phyloP scores from a whole-genome alignment of 768 basidiomycete genomes.

The Tylopilus cervinicoccineus region DNA sequence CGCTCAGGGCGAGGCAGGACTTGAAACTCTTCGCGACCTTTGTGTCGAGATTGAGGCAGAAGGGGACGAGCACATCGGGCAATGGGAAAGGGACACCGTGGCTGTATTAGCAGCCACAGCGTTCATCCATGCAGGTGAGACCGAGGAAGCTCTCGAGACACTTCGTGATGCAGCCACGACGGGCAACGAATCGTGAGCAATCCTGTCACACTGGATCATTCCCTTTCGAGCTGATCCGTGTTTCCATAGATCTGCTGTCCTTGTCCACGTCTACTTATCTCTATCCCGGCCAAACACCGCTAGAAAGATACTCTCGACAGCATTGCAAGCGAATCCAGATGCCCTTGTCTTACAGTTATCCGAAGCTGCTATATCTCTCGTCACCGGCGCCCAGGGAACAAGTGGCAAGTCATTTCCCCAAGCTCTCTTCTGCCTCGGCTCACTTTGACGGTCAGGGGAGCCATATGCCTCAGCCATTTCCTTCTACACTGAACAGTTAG shows the following conservation, averaged over 20 bases:
- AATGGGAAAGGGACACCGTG: constrained; percentile 69
- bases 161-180: constrained; percentile 66
- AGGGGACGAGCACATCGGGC: constrained; percentile 56
- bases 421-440: not conserved
- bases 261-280: constrained; percentile 87
- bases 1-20: constrained; percentile 55
- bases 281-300: constrained; percentile 86
- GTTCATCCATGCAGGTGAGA: constrained; percentile 77
- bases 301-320: constrained; percentile 77
- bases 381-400: constrained; percentile 70
- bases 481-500: constrained; percentile 83
- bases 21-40: constrained; percentile 83
- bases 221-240: not conserved
- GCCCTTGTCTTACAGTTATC: constrained; percentile 86
- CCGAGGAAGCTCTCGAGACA: constrained; percentile 91
- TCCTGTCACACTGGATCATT: not conserved
- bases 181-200: constrained; percentile 81
- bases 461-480: constrained; percentile 40
- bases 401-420: constrained; percentile 32
- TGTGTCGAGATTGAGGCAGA: constrained; percentile 84
- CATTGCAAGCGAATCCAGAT: constrained; percentile 85
- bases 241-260: constrained; percentile 63
- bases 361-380: constrained; percentile 77
- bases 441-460: constrained; percentile 18
- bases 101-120: constrained; percentile 83